Evolutionary conservation across 352 stramenopile species (phyloP), one percentile per base, ranked within the genome.

Genomic region (Phytophthora idaei): DNA sequence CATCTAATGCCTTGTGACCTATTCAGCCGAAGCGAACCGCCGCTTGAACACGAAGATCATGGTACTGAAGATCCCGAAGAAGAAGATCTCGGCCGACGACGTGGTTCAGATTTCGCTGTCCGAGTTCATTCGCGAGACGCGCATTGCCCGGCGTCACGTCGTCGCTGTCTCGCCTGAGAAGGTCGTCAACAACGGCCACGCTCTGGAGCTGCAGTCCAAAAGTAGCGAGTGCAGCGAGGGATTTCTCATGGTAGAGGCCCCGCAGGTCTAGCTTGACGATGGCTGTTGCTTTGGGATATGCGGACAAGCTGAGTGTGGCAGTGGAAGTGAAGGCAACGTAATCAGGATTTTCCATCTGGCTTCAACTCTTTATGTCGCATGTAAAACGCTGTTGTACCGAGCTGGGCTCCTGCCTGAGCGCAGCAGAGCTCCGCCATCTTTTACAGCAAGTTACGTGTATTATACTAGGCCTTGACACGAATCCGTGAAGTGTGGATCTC

Each of bases 151-250:
- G 32, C 65, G 70, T 15, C 45, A 74, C 21, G 54, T 71, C 28
- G 57, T 65, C 17, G 49, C 39, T 8, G 45, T 47, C 17, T 73
- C 70, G 8, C 63, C 64, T 17, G 53, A 77, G 21, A 69, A 83
- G 39, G 67, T 88, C 17, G 51, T 65, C 5, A 34, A 45, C 32
- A 59, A 46, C 10, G 34, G 60, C 32, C 46, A 49, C 28, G 59
- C 68, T 7, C 52, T 92, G 31, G 86, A 94, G 57, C 42, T 78
- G 39, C 68, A 79, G 64, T 84, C 80, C 41, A 90, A 90, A 65
- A 82, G 72, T 63, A 94, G 86, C 83, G 86, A 94, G 71, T 92
- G 82, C 70, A 94, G 86, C 69, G 86, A 94, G 59, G 86, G 82
- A 55, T 94, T 86, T 57, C 83, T 64, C 45, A 58, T 94, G 67